Base-by-base conservation (phyloP, 768 basidiomycete genomes). In the Flagelloscypha sp. region DNA sequence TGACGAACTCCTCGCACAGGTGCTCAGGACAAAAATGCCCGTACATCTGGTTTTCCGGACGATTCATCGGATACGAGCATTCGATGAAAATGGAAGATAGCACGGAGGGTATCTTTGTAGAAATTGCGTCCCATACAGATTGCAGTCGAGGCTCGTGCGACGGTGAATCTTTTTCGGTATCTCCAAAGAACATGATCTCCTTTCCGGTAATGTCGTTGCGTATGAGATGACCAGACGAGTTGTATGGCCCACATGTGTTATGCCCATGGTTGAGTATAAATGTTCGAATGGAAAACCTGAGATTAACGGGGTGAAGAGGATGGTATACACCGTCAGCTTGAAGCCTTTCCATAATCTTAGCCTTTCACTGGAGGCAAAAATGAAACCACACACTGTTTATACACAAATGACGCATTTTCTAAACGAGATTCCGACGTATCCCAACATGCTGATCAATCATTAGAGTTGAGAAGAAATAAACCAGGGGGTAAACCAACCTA, bases 141-240 rank as follows among this genome's bases (percentile, higher is more conserved):
- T 18, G 66, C 63, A 24, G 79, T 93, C 33, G 62, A 68, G 4
- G 81, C 80, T 10, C 60, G 55, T 11, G 49, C n/a, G 5, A 84
- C 68, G 30, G 47, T 33, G 72, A 72, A 59, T 93, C 88, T 7
- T 88, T 86, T 49, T 93, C 88, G 41, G 95, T 81, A 57, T 94
- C 92, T 1, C 94, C 94, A 47, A 95, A 94, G 59, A 97, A 97
- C 24, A 97, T 65, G 45, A 97, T 79, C 54, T 94, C 86, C 30
- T 63, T 68, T 1, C 55, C 55, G 22, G 69, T 66, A 12, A 67
- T 58, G 34, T 71, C 53, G 24, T 84, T 68, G 10, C 78, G 74
- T 47, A 97, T 57, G 55, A 94, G 94, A 63, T 85, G 93, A 11
- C 92, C 94, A 1, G 82, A 63, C 10, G 84, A 84, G 11, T 79